Evolutionary conservation across 1,139 yeast species (phyloP).

Genomic region (Nakaseomyces sp.): DNA sequence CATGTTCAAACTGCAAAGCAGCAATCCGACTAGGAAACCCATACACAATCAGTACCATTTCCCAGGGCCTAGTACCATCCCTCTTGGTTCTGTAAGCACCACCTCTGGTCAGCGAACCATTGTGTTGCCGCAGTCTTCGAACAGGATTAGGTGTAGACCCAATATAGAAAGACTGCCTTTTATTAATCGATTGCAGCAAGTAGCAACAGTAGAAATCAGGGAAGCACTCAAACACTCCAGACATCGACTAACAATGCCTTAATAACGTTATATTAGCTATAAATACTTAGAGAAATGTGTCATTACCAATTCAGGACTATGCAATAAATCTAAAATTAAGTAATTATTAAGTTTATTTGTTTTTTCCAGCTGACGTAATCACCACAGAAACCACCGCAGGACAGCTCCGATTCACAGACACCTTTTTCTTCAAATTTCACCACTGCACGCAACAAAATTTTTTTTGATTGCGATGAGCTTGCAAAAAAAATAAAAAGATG

Average conservation of each 20-base stretch:
- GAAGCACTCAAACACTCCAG: background rate
- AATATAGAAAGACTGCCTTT: constrained; percentile 51
- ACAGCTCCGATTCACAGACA: too few species aligned
- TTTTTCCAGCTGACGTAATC: background rate
- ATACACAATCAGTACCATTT: constrained; percentile 49
- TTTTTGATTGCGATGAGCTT: background rate
- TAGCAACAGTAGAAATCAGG: constrained; percentile 54
- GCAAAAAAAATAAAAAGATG: background rate
- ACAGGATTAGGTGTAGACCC: constrained; percentile 74
- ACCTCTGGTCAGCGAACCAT: constrained; percentile 54
- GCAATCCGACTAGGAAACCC: constrained; percentile 66
- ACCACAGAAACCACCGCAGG: too few species aligned
- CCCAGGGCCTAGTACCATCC: constrained; percentile 62
- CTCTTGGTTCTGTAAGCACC: constrained; percentile 62
- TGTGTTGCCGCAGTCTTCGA: constrained; percentile 65
- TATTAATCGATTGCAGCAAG: constrained; percentile 49
- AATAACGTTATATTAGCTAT: too few species aligned
- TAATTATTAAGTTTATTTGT: background rate
- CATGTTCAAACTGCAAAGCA: constrained; percentile 66
- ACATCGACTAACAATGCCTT: too few species aligned
- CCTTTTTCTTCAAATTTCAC: too few species aligned
- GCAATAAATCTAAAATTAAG: background rate
- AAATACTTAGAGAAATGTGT: too few species aligned
- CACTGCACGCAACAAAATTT: too few species aligned
- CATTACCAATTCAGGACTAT: too few species aligned